Percentiles rank a stretch among this genome's conserved stretches.
These are phyloP conservation scores for Boletus coccyginus DNA, from an alignment of 768 basidiomycete species.

Conservation along the genomic window DNA sequence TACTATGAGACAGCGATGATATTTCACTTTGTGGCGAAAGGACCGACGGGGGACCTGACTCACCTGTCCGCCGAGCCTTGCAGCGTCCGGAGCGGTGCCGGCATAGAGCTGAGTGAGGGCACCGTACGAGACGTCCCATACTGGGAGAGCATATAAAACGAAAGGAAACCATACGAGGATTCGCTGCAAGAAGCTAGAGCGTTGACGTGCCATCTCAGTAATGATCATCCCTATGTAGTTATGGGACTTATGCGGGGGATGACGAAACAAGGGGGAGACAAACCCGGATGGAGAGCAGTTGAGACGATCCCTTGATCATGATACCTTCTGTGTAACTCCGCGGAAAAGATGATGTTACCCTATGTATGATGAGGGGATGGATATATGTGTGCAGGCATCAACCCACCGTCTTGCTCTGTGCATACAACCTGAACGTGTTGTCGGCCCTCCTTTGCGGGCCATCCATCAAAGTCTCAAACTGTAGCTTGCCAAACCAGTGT, in stretches of 20 bases:
- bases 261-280: not conserved
- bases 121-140: slow-evolving; percentile 2
- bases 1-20: not conserved
- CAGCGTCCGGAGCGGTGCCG: slow-evolving; percentile 3
- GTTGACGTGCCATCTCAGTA: slow-evolving; percentile 2
- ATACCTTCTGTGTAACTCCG: slow-evolving; percentile 46
- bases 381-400: not conserved
- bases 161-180: not conserved
- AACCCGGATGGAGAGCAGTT: slow-evolving; percentile 43
- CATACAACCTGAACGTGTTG: slow-evolving; percentile 25
- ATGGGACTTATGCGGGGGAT: not conserved
- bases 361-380: slow-evolving; percentile 12
- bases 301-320: slow-evolving; percentile 45
- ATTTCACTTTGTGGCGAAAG: not conserved
- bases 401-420: slow-evolving; percentile 19
- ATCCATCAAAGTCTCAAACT: slow-evolving; percentile 40
- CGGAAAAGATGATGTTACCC: slow-evolving; percentile 44
- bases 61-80: slow-evolving; percentile 5
- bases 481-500: slow-evolving; percentile 20
- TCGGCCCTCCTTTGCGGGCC: slow-evolving; percentile 32
- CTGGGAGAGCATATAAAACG: too few relatives aligned
- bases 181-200: not conserved
- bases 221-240: not conserved
- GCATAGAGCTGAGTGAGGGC: slow-evolving; percentile 11
- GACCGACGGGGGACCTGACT: not conserved